Base-by-base conservation (phyloP, 352 stramenopile species). In the Phytophthora hibernalis region DNA sequence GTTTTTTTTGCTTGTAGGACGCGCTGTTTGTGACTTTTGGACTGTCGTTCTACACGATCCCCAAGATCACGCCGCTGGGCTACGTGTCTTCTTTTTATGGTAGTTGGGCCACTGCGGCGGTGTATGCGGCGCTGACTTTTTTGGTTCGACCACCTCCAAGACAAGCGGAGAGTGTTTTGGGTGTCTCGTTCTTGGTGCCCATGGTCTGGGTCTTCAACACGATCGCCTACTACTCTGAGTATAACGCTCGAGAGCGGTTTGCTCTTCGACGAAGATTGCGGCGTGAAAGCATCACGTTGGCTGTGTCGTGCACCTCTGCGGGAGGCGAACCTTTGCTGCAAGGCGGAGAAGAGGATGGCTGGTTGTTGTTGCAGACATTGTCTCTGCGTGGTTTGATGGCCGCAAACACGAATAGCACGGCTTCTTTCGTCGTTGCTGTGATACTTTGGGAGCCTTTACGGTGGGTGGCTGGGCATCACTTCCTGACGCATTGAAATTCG, bases 151-250 rank as follows among this genome's bases (percentile, higher is more conserved):
- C 83, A 8, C 73, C 87, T 0, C 21, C 53, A 16, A 70, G 70
- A 22, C 40, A 52, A 37, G 79, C 78, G 12, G 84, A 93, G 63
- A 79, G 73, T 13, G 69, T 90, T 3, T 55, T 95, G 21, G 83
- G 83, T 0, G 80, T 93, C 42, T 70, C 87, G 61, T 95, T 92
- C 54, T 76, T 81, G 47, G 74, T 84, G 45, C 85, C 85, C 0
- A 88, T 91, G 22, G 85, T 93, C 20, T 88, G 83, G 70, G 85
- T 93, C 37, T 95, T 95, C 61, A 95, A 92, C 49, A 91, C 80
- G 5, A 92, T 95, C 69, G 83, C 87, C 26, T 95, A 95, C 72
- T 95, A 91, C 61, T 92, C 83, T 2, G 87, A 95, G 74, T 93
- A 91, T 62, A 93, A 92, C 73, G 87, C 83, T 21, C 72, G 87